phyloP scores from a whole-genome alignment of 2,329 filamentous ascomycete species.

The Colletotrichum lini region DNA sequence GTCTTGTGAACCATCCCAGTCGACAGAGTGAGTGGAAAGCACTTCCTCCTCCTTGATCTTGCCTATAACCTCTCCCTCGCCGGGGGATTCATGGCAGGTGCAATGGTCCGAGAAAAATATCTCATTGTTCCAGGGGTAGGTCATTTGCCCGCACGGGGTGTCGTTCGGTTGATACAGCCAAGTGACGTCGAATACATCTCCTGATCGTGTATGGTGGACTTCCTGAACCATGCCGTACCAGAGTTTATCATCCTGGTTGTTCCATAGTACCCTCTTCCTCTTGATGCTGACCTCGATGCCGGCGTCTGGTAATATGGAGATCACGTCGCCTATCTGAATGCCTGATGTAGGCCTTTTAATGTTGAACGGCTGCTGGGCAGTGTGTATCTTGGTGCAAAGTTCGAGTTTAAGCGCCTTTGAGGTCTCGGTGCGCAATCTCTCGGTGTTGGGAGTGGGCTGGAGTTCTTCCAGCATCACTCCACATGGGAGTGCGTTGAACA shows the following conservation, averaged over 20 bases:
- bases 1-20: slow-evolving; percentile 67
- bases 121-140: slow-evolving; percentile 80
- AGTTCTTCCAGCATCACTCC: slow-evolving; percentile 63
- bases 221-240: slow-evolving; percentile 82
- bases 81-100: slow-evolving; percentile 68
- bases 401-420: slow-evolving; percentile 51
- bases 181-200: slow-evolving; percentile 71
- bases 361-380: background rate
- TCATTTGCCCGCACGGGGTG: slow-evolving; percentile 77
- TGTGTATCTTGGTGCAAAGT: slow-evolving; percentile 45
- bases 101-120: slow-evolving; percentile 84
- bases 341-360: background rate
- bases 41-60: slow-evolving; percentile 70
- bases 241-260: slow-evolving; percentile 60
- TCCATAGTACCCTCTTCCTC: slow-evolving; percentile 67
- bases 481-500: slow-evolving; percentile 76
- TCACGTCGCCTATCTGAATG: slow-evolving; percentile 44
- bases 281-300: slow-evolving; percentile 62
- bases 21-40: slow-evolving; percentile 68
- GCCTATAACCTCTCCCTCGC: slow-evolving; percentile 19
- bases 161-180: slow-evolving; percentile 83
- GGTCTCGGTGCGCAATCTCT: slow-evolving; percentile 47
- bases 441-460: slow-evolving; percentile 47
- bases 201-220: slow-evolving; percentile 56
- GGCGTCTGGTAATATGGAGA: slow-evolving; percentile 57